Base-by-base conservation (phyloP, 2,329 filamentous ascomycete species). In the Clonostachys rosea region DNA sequence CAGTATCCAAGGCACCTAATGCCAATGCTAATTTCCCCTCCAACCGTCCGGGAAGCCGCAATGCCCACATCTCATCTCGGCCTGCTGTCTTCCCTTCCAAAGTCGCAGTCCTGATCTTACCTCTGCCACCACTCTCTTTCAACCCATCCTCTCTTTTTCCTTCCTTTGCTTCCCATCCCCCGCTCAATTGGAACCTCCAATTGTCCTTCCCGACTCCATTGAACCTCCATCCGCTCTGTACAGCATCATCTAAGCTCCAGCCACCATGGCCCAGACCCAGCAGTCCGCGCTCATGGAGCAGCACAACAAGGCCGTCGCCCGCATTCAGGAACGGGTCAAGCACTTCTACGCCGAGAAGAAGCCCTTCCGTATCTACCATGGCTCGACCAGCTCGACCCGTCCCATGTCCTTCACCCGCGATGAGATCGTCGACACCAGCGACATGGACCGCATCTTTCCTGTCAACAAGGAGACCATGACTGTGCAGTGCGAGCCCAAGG, bases 291-390 rank as follows among this genome's bases (percentile, higher is more conserved):
- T 58, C 44, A 48, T 58, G 47, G 56, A 60, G 53, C 54, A 59
- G 53, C 58, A 60, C 53, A 49, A 55, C 14, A 49, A 47, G 24
- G 56, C 58, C 30, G 58, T 60, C 36, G 52, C 46, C 42, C 50
- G 52, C 45, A 59, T 60, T 50, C 56, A 58, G 45, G 36, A 57
- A 45, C 55, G 57, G 43, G 56, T 60, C 53, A 57, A 56, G 49
- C 47, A 54, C 52, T 60, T 60, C 44, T 47, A 60, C 51, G 55
- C 60, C 48, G 50, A 51, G 45, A 58, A 58, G 54, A 58, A 58
- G 58, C 72, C 75, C 18, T 84, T 81, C 61, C 70, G 79, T 18
- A 81, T 84, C 55, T 78, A 73, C 50, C 80, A 84, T 66, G 80
- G 80, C 51, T 77, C 77, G 1, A 83, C 80, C 20, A 82, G 81